A percentile compares a stretch with the other conserved stretches of the same genome.
phyloP scores from a whole-genome alignment of 2,329 filamentous ascomycete genomes.

The Neofusicoccum laricinum region DNA sequence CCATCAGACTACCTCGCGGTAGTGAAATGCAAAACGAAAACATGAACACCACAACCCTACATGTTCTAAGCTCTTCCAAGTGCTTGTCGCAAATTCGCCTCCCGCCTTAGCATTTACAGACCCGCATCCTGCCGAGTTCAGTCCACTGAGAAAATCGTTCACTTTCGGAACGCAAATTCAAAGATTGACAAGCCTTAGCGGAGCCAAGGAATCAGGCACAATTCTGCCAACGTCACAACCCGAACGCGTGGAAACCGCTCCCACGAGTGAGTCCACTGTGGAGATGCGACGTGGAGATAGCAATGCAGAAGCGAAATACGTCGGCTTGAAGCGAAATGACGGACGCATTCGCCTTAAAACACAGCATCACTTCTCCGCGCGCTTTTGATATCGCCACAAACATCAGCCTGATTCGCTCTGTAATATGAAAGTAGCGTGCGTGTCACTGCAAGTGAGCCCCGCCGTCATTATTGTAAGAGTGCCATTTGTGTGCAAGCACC shows the following conservation, averaged over 20 bases:
- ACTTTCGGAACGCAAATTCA: too few relatives aligned
- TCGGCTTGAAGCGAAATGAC: conserved; percentile 6
- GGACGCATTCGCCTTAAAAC: background rate
- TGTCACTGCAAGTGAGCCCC: too few relatives aligned
- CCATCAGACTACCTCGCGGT: conserved; percentile 13
- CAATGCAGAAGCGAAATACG: conserved; percentile 2
- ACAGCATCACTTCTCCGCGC: background rate
- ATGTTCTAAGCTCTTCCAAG: background rate
- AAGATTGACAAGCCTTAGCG: background rate
- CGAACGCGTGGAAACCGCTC: background rate
- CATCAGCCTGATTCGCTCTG: background rate
- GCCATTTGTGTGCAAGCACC: background rate
- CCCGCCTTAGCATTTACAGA: background rate
- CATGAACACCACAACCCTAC: conserved; percentile 14
- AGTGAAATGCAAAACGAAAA: conserved; percentile 16
- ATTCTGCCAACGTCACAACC: background rate
- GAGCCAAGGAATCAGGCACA: background rate
- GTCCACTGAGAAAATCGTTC: too few relatives aligned
- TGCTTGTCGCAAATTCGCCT: background rate
- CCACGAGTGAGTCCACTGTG: background rate
- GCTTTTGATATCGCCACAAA: background rate
- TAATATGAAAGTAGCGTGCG: background rate
- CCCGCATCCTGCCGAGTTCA: too few relatives aligned
- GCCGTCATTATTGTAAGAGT: background rate
- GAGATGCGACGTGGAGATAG: background rate